Conservation (phyloP, 805 yeast species). For the Candida chauliodis region DNA sequence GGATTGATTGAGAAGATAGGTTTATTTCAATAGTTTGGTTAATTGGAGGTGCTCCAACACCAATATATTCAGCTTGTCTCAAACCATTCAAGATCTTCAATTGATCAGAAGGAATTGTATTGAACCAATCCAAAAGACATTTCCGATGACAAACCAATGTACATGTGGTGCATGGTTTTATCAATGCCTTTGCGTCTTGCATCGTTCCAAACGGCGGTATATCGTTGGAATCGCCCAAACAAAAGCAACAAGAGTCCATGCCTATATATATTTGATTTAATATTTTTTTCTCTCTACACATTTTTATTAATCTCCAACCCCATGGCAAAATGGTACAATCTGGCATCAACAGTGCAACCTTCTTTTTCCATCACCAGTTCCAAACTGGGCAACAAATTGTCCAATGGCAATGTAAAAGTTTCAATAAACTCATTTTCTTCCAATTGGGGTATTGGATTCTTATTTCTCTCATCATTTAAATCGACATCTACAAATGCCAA, state of each 20-base stretch:
- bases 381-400: slow-evolving; percentile 53
- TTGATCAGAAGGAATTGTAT: slow-evolving; percentile 28
- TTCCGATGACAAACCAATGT: slow-evolving; percentile 32
- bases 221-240: slow-evolving; percentile 37
- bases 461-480: slow-evolving; percentile 58
- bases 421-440: slow-evolving; percentile 94
- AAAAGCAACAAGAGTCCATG: slow-evolving; percentile 26
- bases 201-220: slow-evolving; percentile 36
- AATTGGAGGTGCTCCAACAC: slow-evolving; percentile 11
- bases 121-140: slow-evolving; percentile 41
- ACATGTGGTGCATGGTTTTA: slow-evolving; percentile 38
- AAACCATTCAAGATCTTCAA: slow-evolving; percentile 15
- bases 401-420: slow-evolving; percentile 70
- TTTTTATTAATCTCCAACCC: slow-evolving; percentile 60
- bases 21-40: slow-evolving; percentile 11
- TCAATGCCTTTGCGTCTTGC: slow-evolving; percentile 32
- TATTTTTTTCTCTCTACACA: neutral
- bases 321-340: slow-evolving; percentile 80
- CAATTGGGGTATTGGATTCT: slow-evolving; percentile 65
- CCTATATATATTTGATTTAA: neutral
- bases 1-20: neutral
- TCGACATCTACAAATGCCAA: slow-evolving; percentile 80
- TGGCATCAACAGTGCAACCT: slow-evolving; percentile 81
- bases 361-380: slow-evolving; percentile 45
- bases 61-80: slow-evolving; percentile 10